phyloP scores from a whole-genome alignment of 495 filamentous ascomycete species.

The Sabuloglossum arenarium region DNA sequence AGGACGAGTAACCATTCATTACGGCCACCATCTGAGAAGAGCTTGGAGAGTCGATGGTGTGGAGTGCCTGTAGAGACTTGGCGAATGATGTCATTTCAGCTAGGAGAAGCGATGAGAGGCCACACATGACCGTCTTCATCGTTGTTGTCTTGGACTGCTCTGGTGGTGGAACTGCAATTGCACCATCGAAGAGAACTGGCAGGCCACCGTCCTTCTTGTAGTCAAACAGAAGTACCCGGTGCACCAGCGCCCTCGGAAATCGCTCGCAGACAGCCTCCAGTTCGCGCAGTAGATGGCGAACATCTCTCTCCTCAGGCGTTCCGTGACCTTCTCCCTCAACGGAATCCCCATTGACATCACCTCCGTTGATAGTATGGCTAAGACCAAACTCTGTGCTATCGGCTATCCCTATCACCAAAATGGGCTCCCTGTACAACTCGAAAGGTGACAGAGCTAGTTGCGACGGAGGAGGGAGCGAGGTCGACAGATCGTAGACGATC shows the following conservation, averaged over 20 bases:
- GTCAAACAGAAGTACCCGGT: conserved; percentile 65
- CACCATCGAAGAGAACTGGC: conserved; percentile 31
- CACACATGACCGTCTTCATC: conserved; percentile 86
- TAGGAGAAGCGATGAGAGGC: conserved; percentile 64
- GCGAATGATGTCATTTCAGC: conserved; percentile 77
- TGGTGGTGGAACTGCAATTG: conserved; percentile 52
- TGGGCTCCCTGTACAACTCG: conserved; percentile 61
- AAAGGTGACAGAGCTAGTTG: conserved; percentile 66
- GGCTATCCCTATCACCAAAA: conserved; percentile 58
- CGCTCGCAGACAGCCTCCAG: conserved; percentile 33
- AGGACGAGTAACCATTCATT: conserved; percentile 15
- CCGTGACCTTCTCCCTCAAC: conserved; percentile 34
- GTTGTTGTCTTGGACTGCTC: conserved; percentile 61
- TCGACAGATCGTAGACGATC: conserved; percentile 77
- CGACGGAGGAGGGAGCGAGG: conserved; percentile 52
- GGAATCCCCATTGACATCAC: conserved; percentile 9
- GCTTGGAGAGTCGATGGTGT: conserved; percentile 57
- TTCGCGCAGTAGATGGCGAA: conserved; percentile 28
- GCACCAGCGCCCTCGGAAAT: conserved; percentile 54
- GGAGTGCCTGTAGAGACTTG: conserved; percentile 60
- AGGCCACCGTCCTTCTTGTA: conserved; percentile 26
- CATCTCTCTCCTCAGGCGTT: background rate
- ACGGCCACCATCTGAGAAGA: conserved; percentile 15
- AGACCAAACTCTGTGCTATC: conserved; percentile 18
- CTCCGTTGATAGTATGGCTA: background rate